These are phyloP conservation scores for Trichoderma koningii DNA, from an alignment of 2,329 filamentous ascomycete genomes.

Conservation along the genomic window DNA sequence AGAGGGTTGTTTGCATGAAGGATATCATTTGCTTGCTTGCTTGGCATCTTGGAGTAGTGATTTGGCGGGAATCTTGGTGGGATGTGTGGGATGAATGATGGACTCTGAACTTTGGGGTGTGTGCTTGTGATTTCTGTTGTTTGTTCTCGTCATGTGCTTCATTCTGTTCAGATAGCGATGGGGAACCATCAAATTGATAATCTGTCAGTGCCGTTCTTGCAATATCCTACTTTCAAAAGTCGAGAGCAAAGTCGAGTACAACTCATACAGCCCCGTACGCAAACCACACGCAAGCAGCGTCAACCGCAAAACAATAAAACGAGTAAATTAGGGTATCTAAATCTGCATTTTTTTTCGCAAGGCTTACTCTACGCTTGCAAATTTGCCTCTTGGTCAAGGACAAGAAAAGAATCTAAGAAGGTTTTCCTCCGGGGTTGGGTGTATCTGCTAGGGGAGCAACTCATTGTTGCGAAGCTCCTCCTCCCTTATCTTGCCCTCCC, in stretches of 20 bases:
- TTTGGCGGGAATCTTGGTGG: too few species aligned
- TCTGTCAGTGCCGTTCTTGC: too few species aligned
- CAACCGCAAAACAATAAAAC: background rate
- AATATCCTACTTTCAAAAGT: too few species aligned
- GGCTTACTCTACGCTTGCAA: background rate
- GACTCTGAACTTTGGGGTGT: too few species aligned
- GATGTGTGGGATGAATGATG: too few species aligned
- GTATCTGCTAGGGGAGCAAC: background rate
- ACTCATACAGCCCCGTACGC: background rate
- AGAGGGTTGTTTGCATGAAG: background rate
- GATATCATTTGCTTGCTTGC: too few species aligned
- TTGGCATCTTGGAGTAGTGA: too few species aligned
- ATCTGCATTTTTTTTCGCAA: conserved; percentile 1
- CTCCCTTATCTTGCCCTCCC: background rate
- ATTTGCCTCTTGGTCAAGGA: background rate
- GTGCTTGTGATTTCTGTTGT: too few species aligned
- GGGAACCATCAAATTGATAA: too few species aligned
- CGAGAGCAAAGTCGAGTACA: background rate
- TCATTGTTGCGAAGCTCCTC: background rate
- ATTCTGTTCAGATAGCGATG: too few species aligned
- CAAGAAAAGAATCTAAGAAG: background rate
- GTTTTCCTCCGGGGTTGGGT: background rate
- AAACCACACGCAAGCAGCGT: background rate
- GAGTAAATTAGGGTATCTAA: conserved; percentile 9
- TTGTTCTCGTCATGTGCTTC: too few species aligned